Evolutionary conservation across 176 grass and related monocot genomes (phyloP).

Genomic region (Themeda triandra): DNA sequence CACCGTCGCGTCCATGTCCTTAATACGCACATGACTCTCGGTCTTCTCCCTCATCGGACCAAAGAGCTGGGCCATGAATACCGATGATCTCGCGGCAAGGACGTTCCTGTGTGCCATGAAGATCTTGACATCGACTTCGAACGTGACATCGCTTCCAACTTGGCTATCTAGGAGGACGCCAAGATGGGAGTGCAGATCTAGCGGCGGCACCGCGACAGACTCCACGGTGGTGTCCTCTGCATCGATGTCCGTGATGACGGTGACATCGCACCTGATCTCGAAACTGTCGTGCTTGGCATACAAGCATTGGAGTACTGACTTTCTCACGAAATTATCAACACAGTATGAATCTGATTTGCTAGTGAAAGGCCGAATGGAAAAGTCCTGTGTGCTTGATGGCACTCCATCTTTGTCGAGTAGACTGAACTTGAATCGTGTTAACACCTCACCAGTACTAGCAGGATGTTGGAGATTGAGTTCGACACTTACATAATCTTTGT

Average conservation of each 20-base stretch:
- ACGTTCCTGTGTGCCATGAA: slow-evolving; percentile 21
- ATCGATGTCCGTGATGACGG: background rate
- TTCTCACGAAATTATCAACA: background rate
- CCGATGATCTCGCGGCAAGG: slow-evolving; percentile 14
- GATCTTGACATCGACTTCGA: slow-evolving; percentile 5
- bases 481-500: too few species aligned
- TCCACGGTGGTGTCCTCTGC: background rate
- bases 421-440: background rate
- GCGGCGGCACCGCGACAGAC: background rate
- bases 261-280: background rate
- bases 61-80: slow-evolving; percentile 31
- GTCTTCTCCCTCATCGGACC: slow-evolving; percentile 6
- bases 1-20: slow-evolving; percentile 33
- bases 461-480: too few species aligned
- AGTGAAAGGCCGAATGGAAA: too few species aligned
- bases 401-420: background rate
- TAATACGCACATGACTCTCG: background rate
- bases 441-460: too few species aligned
- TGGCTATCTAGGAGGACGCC: background rate
- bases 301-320: background rate
- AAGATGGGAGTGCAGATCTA: background rate
- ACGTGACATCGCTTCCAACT: background rate
- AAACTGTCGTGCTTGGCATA: background rate
- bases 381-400: too few species aligned
- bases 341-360: too few species aligned